Percentiles rank a stretch among this genome's conserved stretches.
phyloP scores from a whole-genome alignment of 1,139 yeast species.

The Barnettozyma hawaiiensis region DNA sequence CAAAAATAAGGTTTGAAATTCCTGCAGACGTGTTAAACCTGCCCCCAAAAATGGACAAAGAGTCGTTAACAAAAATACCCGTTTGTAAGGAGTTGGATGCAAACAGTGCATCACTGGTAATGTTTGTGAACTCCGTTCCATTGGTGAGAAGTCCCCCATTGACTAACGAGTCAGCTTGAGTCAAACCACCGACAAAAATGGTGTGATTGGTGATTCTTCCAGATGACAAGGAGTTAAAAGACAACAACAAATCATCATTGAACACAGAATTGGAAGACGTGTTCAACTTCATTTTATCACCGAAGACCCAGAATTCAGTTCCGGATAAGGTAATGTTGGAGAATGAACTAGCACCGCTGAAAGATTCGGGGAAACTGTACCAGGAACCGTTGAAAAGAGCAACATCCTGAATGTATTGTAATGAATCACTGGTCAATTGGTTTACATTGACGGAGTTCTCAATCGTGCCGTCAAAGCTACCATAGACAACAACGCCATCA shows the following conservation, averaged over 20 bases:
- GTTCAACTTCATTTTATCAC: conserved; percentile 19
- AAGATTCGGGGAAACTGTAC: conserved; percentile 20
- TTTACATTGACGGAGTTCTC: conserved; percentile 22
- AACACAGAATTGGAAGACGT: conserved; percentile 23
- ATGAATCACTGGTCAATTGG: conserved; percentile 2
- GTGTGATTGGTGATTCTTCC: conserved; percentile 23
- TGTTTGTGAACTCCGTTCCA: conserved; percentile 10
- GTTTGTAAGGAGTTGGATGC: conserved; percentile 14
- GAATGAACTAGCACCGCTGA: conserved; percentile 8
- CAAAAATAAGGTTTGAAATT: conserved; percentile 36
- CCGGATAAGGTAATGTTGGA: conserved; percentile 27
- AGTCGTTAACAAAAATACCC: conserved; percentile 40
- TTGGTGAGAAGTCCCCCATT: conserved; percentile 19
- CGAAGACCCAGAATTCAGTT: conserved; percentile 23
- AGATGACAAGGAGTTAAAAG: conserved; percentile 28
- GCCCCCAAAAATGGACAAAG: conserved; percentile 53
- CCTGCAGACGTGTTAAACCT: conserved; percentile 32
- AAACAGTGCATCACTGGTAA: conserved; percentile 18
- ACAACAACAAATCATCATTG: conserved; percentile 20
- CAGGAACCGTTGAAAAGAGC: conserved; percentile 31
- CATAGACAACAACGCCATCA: conserved; percentile 33
- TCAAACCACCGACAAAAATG: conserved; percentile 21
- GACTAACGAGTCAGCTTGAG: conserved; percentile 11
- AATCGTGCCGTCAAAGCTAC: conserved; percentile 33
- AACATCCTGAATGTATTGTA: conserved; percentile 14